Evolutionary conservation across 2,329 filamentous ascomycete species (phyloP).

Genomic region (Ilyonectria robusta): DNA sequence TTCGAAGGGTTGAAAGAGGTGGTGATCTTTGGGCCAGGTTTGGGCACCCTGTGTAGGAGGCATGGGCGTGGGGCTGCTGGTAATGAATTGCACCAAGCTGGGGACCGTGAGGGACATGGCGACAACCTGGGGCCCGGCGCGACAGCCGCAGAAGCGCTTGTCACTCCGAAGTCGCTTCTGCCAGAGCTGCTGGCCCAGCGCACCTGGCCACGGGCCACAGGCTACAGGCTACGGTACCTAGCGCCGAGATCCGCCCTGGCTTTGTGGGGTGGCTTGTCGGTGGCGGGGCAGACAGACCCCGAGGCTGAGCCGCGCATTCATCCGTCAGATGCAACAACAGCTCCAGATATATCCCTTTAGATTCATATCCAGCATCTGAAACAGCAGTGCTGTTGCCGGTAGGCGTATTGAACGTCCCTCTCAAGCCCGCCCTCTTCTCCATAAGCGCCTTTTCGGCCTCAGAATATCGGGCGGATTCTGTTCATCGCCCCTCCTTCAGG

Average conservation of each 20-base stretch:
- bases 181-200: conserved; percentile 14
- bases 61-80: conserved; percentile 17
- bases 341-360: conserved; percentile 6
- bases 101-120: conserved; percentile 14
- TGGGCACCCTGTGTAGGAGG: conserved; percentile 9
- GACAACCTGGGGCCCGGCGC: conserved; percentile 1
- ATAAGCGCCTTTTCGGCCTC: background rate
- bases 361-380: background rate
- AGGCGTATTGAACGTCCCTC: background rate
- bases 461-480: conserved; percentile 41
- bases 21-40: conserved; percentile 35
- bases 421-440: background rate
- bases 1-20: conserved; percentile 25
- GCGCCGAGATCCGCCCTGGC: conserved; percentile 26
- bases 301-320: conserved; percentile 29
- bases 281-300: conserved; percentile 37
- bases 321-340: conserved; percentile 4
- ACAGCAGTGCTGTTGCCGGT: background rate
- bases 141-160: background rate
- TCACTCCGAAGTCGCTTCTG: conserved; percentile 25
- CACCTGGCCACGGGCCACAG: background rate
- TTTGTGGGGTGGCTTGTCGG: conserved; percentile 46
- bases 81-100: conserved; percentile 18
- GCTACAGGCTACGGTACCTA: conserved; percentile 4
- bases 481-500: conserved; percentile 37